A percentile compares a stretch with the other conserved stretches of the same genome.
These are phyloP conservation scores for Xylariaceae sp. DNA, from an alignment of 2,329 filamentous ascomycete species.

Conservation along the genomic window DNA sequence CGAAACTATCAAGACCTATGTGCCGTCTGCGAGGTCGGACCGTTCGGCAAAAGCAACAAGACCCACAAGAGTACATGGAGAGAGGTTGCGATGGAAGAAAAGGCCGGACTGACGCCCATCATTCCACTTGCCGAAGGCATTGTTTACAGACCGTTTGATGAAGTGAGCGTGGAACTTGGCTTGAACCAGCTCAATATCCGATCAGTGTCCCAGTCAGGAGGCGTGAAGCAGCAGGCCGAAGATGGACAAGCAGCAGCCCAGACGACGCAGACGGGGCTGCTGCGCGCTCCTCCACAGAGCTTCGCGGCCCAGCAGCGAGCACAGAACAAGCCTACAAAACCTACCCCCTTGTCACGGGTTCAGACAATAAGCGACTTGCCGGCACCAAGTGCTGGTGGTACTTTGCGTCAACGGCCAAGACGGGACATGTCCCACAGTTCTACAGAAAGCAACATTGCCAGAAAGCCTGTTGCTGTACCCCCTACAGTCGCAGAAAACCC, in stretches of 20 bases:
- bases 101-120: constrained; percentile 57
- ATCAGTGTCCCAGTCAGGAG: constrained; percentile 32
- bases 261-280: constrained; percentile 37
- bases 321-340: constrained; percentile 42
- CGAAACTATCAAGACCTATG: constrained; percentile 54
- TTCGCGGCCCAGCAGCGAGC: constrained; percentile 62
- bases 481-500: constrained; percentile 10
- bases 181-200: constrained; percentile 30
- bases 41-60: constrained; percentile 43
- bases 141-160: constrained; percentile 60
- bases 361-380: constrained; percentile 31
- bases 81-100: constrained; percentile 63
- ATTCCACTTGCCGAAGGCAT: constrained; percentile 58
- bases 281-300: constrained; percentile 55
- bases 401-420: constrained; percentile 26
- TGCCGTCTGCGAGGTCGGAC: constrained; percentile 53
- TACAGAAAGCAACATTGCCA: constrained; percentile 21
- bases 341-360: constrained; percentile 24
- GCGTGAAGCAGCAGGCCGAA: constrained; percentile 31
- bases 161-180: constrained; percentile 51
- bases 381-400: constrained; percentile 26
- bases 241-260: constrained; percentile 30
- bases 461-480: constrained; percentile 15
- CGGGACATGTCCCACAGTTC: constrained; percentile 26
- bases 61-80: constrained; percentile 55